A percentile compares a stretch with the other conserved stretches of the same genome.
Evolutionary conservation across 768 basidiomycete species (phyloP).

Genomic region (Leccinum variicolor): DNA sequence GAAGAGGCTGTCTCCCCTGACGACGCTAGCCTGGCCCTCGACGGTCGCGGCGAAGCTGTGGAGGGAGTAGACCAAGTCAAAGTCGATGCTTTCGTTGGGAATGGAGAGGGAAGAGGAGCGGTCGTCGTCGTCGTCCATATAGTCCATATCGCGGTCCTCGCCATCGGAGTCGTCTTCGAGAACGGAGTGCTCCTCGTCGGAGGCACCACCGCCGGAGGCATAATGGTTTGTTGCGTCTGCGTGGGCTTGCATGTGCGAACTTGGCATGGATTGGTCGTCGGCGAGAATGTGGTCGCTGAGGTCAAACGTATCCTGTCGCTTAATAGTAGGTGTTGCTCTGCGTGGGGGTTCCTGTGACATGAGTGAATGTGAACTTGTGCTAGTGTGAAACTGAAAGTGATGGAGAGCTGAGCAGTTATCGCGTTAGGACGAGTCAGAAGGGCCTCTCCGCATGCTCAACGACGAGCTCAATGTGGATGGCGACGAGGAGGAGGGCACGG

Average conservation of each 20-base stretch:
- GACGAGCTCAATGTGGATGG: conserved; percentile 10
- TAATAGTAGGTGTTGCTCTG: conserved; percentile 13
- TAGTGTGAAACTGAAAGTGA: conserved; percentile 1
- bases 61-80: conserved; percentile 88
- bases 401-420: not conserved
- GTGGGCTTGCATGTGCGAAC: conserved; percentile 45
- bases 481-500: not conserved
- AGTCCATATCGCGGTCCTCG: conserved; percentile 64
- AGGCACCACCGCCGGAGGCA: conserved; percentile 36
- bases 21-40: conserved; percentile 97
- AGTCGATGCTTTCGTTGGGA: conserved; percentile 91
- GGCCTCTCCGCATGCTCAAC: conserved; percentile 18
- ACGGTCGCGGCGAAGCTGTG: conserved; percentile 98
- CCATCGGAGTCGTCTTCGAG: conserved; percentile 82
- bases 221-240: conserved; percentile 43
- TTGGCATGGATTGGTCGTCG: conserved; percentile 49
- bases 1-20: conserved; percentile 95
- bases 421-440: not conserved
- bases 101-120: conserved; percentile 81
- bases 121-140: conserved; percentile 73
- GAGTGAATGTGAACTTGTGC: conserved; percentile 1
- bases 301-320: conserved; percentile 66
- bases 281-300: conserved; percentile 59
- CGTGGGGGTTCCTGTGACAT: conserved; percentile 30
- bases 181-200: conserved; percentile 78